Evolutionary conservation across 1,139 yeast species (phyloP), one percentile per base, ranked within the genome.

Genomic region (Magnusiomyces paraingens): DNA sequence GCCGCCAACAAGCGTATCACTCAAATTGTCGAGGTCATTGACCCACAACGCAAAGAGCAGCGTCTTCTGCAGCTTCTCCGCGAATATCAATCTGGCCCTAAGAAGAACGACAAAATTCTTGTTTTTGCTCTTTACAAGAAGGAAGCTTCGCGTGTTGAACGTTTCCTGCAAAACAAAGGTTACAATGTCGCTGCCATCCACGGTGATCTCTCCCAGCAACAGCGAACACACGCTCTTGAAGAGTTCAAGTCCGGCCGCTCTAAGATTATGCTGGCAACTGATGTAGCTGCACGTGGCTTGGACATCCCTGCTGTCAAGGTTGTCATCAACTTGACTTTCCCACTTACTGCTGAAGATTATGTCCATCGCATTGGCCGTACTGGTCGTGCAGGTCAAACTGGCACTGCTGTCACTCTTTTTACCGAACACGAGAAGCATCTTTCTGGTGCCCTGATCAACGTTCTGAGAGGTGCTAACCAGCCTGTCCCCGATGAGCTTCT

Each of bases 301-400:
- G 99, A 93, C 72, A 93, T 93, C 63, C 99, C 99, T 51, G 89
- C 94, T 63, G 99, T 93, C 61, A 93, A 91, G 71, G 88, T 90
- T 35, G 99, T 93, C 50, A 90, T 93, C 69, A 93, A 93, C 70
- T 77, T 94, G 70, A 93, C 99, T 2, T 93, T 93, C 83, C 99
- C 99, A 51, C 79, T 94, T 64, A 93, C 99, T 0, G 95, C 89
- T 22, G 99, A 93, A 73, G 99, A 94, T 73, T 93, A 93, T 66
- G 99, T 93, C 50, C 99, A 93, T 71, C 82, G 99, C 73, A 93
- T 93, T 63, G 99, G 99, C 61, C 85, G 99, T 78, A 93, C 99
- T 17, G 99, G 99, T 58, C 84, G 99, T 74, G 99, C 99, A 15
- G 99, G 99, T 47, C 89, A 86, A 71, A 77, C 90, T 1, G 99